Percentiles rank a stretch among this genome's conserved stretches.
These are phyloP conservation scores for Fomitopsis betulina DNA, from an alignment of 1,284 basidiomycete genomes.

Conservation along the genomic window DNA sequence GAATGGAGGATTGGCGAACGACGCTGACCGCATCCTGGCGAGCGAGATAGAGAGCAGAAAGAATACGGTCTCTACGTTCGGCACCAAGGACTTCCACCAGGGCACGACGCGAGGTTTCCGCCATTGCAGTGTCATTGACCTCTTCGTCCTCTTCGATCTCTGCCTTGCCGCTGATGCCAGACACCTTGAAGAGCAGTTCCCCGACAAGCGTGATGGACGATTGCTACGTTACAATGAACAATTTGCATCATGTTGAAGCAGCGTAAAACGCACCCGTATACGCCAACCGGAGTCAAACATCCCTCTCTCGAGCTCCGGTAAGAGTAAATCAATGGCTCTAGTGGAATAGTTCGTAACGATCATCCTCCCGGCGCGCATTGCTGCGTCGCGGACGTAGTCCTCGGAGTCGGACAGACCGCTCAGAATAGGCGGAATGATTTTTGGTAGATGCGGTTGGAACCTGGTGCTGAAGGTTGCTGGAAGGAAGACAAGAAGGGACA, in stretches of 20 bases:
- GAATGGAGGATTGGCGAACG: slow-evolving; percentile 89
- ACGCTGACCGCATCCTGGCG: slow-evolving; percentile 91
- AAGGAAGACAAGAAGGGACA: slow-evolving; percentile 94
- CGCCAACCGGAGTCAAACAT: slow-evolving; percentile 96
- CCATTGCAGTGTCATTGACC: slow-evolving; percentile 55
- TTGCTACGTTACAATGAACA: slow-evolving; percentile 46
- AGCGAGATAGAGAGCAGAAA: slow-evolving; percentile 90
- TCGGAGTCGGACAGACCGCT: slow-evolving; percentile 91
- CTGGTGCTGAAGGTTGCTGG: slow-evolving; percentile 95
- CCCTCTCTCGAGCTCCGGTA: slow-evolving; percentile 93
- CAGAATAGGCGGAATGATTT: slow-evolving; percentile 93
- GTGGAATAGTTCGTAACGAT: slow-evolving; percentile 93
- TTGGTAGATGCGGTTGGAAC: slow-evolving; percentile 93
- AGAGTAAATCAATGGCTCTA: slow-evolving; percentile 89
- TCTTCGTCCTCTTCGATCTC: slow-evolving; percentile 81
- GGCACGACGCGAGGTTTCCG: slow-evolving; percentile 80
- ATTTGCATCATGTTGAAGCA: slow-evolving; percentile 4
- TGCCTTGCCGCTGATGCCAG: slow-evolving; percentile 92
- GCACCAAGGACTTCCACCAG: slow-evolving; percentile 86
- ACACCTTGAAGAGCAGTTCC: slow-evolving; percentile 96
- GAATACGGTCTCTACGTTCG: slow-evolving; percentile 87
- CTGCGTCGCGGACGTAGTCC: slow-evolving; percentile 93
- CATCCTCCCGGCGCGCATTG: slow-evolving; percentile 99
- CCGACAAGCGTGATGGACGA: slow-evolving; percentile 95
- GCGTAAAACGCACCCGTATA: slow-evolving; percentile 67